Evolutionary conservation across 2,329 filamentous ascomycete species (phyloP), one percentile per base, ranked within the genome.

Genomic region (Madurella mycetomatis): DNA sequence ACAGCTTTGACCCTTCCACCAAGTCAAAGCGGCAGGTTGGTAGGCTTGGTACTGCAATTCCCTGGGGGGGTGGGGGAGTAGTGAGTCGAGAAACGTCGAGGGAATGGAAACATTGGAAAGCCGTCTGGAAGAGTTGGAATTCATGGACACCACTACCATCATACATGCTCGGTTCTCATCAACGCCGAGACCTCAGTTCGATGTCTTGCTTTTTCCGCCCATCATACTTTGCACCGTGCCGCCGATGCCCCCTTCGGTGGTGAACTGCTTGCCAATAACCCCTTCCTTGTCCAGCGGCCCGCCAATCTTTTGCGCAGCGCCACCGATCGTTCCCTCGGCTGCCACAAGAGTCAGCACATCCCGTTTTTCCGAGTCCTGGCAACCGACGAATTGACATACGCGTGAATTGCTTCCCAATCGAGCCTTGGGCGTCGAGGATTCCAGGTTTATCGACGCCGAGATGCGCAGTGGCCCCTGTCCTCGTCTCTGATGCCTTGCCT

Each of bases 371-470:
- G 9, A 15, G 13, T 37, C 9, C 2, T 37, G 34, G 13, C 34
- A 32, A 2, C 18, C 7, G n/a, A 2, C 11, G 9, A 9, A 9
- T 5, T 15, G 15, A 53, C 66, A 46, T 64, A 77, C 75, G 73
- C 4, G 76, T 83, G 62, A 83, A 83, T 18, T 82, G 77, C 60
- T 78, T 80, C 17, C 80, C 80, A 34, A 83, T 73, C 0, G 72
- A 68, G 5, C 80, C 80, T 1, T 74, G 66, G 1, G 73, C 75
- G 41, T 79, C 80, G 45, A 83, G 69, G 0, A 71, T 63, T 58
- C 69, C 74, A 31, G 73, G 72, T 60, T 69, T 63, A 49, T 65
- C 61, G 2, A 53, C 37, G 31, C 66, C 66, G 7, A 67, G 8
- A 9, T 61, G 44, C 13, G 61, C 49, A 19, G 60, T 67, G 16